Percentiles rank a stretch among this genome's conserved stretches.
Conservation (phyloP, 352 stramenopile species). For the Phytopythium chamaehyphon region DNA sequence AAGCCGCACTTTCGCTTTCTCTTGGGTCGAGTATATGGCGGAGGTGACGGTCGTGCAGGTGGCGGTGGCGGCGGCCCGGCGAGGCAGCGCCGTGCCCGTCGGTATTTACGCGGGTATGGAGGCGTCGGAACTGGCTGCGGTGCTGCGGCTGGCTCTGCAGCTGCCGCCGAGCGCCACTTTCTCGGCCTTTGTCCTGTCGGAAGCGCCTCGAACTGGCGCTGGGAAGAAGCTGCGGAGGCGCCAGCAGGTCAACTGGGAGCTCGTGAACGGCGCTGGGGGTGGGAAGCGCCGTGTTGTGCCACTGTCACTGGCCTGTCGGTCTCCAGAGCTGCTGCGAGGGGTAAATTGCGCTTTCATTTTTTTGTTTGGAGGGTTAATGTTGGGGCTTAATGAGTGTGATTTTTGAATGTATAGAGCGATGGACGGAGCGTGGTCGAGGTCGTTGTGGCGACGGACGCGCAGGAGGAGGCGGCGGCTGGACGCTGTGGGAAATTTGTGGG, state of each 20-base stretch:
- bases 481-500: too few species aligned
- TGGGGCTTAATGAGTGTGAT: too few species aligned
- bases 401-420: neutral
- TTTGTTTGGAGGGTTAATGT: too few species aligned
- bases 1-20: neutral
- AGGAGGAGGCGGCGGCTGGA: too few species aligned
- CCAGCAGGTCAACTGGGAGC: conserved; percentile 1
- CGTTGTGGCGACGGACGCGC: conserved; percentile 16
- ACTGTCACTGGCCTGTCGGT: conserved; percentile 52
- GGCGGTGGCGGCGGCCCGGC: conserved; percentile 3
- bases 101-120: conserved; percentile 56
- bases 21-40: neutral
- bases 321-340: conserved; percentile 35
- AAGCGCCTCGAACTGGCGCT: neutral
- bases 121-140: conserved; percentile 32
- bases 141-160: conserved; percentile 34
- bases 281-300: conserved; percentile 37
- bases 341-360: neutral
- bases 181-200: conserved; percentile 35
- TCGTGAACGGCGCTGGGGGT: conserved; percentile 3
- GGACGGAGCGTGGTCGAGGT: neutral
- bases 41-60: conserved; percentile 28
- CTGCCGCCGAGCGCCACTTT: conserved; percentile 13
- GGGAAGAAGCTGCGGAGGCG: conserved; percentile 4
- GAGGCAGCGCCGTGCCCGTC: conserved; percentile 17